Conservation (phyloP, 805 yeast species). For the Ogataea methanolica region DNA sequence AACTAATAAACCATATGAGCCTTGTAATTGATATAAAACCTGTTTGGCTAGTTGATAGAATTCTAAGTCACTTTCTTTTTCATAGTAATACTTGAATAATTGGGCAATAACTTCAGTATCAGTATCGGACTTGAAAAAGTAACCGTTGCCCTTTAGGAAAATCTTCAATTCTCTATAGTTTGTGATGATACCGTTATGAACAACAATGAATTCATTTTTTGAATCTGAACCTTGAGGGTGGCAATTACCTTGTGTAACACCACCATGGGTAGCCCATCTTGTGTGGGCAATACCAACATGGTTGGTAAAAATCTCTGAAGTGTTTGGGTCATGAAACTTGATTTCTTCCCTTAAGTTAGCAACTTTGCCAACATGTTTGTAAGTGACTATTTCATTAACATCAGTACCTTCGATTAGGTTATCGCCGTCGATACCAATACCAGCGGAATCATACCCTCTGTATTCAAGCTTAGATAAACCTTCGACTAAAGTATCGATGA, state of each 20-base stretch:
- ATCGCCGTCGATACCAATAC: constrained; percentile 93
- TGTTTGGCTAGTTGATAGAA: constrained; percentile 90
- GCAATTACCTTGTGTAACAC: constrained; percentile 78
- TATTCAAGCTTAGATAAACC: constrained; percentile 86
- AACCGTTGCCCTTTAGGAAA: constrained; percentile 74
- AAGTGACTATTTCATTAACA: constrained; percentile 63
- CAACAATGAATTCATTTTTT: constrained; percentile 79
- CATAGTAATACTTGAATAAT: constrained; percentile 82
- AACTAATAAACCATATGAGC: constrained; percentile 94
- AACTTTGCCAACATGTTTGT: constrained; percentile 91
- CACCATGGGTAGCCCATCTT: constrained; percentile 99
- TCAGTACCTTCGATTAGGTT: constrained; percentile 30
- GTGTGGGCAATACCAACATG: constrained; percentile 99
- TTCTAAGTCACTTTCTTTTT: constrained; percentile 75
- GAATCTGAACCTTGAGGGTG: constrained; percentile 95
- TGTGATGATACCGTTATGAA: constrained; percentile 97
- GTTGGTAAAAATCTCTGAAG: constrained; percentile 62
- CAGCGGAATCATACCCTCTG: constrained; percentile 98
- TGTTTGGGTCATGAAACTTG: constrained; percentile 43
- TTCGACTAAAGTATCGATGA: constrained; percentile 81
- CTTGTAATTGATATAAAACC: constrained; percentile 89
- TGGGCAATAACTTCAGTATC: constrained; percentile 98
- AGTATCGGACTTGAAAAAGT: constrained; percentile 82
- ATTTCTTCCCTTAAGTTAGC: constrained; percentile 69
- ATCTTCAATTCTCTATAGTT: constrained; percentile 89